These are phyloP conservation scores for Neobulgaria alba DNA, from an alignment of 2,329 filamentous ascomycete species.

Conservation along the genomic window DNA sequence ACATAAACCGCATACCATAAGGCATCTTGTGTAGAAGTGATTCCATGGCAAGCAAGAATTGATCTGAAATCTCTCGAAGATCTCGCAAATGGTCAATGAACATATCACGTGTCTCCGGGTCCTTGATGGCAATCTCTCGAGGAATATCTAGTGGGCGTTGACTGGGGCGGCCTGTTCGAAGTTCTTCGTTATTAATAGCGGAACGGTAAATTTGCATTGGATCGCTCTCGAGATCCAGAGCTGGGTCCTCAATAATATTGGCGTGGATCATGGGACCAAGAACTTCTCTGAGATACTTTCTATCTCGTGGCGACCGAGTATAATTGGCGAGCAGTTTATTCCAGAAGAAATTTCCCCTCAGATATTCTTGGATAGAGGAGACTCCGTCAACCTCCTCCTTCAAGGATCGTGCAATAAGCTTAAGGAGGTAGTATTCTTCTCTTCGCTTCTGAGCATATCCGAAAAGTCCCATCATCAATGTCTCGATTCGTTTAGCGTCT, in stretches of 20 bases:
- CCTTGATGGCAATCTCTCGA: conserved; percentile 88
- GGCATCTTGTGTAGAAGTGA: conserved; percentile 82
- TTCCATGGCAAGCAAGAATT: conserved; percentile 75
- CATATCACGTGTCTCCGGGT: conserved; percentile 81
- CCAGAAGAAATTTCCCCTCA: conserved; percentile 91
- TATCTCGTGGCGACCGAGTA: conserved; percentile 80
- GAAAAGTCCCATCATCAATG: conserved; percentile 92
- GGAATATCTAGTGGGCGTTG: conserved; percentile 75
- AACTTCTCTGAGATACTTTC: conserved; percentile 84
- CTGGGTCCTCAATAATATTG: conserved; percentile 86
- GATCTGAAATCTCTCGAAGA: conserved; percentile 86
- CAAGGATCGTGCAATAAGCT: conserved; percentile 73
- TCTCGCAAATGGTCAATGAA: conserved; percentile 95
- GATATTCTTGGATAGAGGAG: conserved; percentile 69
- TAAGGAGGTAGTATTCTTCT: conserved; percentile 94
- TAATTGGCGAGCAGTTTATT: conserved; percentile 79
- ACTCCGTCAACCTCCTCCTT: conserved; percentile 77
- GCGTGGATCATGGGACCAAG: conserved; percentile 79
- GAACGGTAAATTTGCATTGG: conserved; percentile 95
- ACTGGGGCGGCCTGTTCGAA: conserved; percentile 80
- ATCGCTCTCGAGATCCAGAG: conserved; percentile 89
- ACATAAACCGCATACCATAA: conserved; percentile 83
- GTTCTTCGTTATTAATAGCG: conserved; percentile 93
- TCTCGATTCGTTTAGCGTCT: conserved; percentile 85
- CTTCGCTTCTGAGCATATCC: conserved; percentile 94